Percentiles rank a stretch among this genome's conserved stretches.
Conservation (phyloP, 306 rosid genomes). For the Vigna hirtella region DNA sequence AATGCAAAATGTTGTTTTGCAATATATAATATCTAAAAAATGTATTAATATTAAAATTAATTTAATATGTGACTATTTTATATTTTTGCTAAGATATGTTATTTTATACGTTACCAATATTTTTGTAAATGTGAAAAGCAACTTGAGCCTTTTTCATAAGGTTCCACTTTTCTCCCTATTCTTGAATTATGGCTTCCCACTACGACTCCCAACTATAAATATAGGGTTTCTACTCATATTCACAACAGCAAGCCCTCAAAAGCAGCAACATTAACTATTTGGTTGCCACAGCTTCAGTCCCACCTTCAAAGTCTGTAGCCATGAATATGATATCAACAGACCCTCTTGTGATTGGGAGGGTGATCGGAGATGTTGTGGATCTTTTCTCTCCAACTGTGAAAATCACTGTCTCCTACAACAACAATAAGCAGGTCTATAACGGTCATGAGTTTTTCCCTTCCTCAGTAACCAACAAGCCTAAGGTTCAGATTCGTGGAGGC, state of each 20-base stretch:
- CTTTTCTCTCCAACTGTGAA: constrained; percentile 57
- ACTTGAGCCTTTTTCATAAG: constrained; percentile 26
- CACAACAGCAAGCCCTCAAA: constrained; percentile 20
- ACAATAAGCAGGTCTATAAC: constrained; percentile 71
- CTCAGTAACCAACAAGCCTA: constrained; percentile 65
- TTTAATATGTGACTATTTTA: background rate
- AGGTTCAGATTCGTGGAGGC: constrained; percentile 86
- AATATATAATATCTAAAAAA: background rate
- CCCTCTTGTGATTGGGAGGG: constrained; percentile 80
- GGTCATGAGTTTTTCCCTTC: constrained; percentile 87
- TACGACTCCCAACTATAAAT: constrained; percentile 56
- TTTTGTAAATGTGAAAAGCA: background rate
- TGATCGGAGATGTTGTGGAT: constrained; percentile 87
- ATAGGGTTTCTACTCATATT: constrained; percentile 45
- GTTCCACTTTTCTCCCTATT: constrained; percentile 5
- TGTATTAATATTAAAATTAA: background rate
- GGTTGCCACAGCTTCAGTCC: background rate
- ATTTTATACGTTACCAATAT: background rate
- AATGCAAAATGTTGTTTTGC: too few species aligned
- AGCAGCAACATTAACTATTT: constrained; percentile 32
- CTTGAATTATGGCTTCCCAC: constrained; percentile 4
- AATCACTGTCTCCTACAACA: constrained; percentile 66
- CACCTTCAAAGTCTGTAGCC: background rate
- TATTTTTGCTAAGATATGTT: too few species aligned
- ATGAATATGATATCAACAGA: constrained; percentile 52